Evolutionary conservation across 1,139 yeast genomes (phyloP).

Genomic region (Kodamaea suecica): DNA sequence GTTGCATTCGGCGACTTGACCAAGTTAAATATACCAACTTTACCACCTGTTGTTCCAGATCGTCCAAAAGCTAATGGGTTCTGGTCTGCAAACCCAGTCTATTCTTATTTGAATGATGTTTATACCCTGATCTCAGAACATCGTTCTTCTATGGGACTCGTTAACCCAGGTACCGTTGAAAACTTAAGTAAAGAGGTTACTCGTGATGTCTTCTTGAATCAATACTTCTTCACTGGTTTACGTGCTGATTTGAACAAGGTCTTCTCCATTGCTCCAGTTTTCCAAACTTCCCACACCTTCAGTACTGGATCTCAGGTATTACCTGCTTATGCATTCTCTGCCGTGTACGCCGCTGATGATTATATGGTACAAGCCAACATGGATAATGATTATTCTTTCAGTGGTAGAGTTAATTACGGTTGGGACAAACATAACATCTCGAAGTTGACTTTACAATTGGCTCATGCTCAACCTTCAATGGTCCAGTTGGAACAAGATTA

Average conservation of each 20-base stretch:
- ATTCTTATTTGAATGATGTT: constrained; percentile 75
- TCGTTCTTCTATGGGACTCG: constrained; percentile 75
- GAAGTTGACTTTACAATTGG: constrained; percentile 85
- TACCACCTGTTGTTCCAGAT: constrained; percentile 54
- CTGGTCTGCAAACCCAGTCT: constrained; percentile 86
- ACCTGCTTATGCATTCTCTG: constrained; percentile 91
- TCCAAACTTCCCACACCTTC: constrained; percentile 96
- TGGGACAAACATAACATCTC: constrained; percentile 82
- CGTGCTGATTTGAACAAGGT: constrained; percentile 96
- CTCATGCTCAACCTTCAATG: constrained; percentile 90
- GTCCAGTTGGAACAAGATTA: constrained; percentile 95
- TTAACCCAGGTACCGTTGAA: constrained; percentile 94
- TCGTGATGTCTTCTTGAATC: constrained; percentile 86
- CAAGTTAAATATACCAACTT: constrained; percentile 51
- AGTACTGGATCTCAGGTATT: constrained; percentile 81
- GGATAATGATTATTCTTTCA: constrained; percentile 80
- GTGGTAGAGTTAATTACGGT: constrained; percentile 89
- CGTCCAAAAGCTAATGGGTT: constrained; percentile 53
- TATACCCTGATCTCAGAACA: constrained; percentile 71
- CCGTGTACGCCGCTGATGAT: constrained; percentile 84
- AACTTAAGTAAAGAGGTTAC: constrained; percentile 90
- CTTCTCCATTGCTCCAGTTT: constrained; percentile 86
- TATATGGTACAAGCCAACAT: constrained; percentile 87
- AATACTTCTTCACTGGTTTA: constrained; percentile 91
- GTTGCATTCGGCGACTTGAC: constrained; percentile 52